Evolutionary conservation across 441 rosid species (phyloP).

Genomic region (Daphne laureola): DNA sequence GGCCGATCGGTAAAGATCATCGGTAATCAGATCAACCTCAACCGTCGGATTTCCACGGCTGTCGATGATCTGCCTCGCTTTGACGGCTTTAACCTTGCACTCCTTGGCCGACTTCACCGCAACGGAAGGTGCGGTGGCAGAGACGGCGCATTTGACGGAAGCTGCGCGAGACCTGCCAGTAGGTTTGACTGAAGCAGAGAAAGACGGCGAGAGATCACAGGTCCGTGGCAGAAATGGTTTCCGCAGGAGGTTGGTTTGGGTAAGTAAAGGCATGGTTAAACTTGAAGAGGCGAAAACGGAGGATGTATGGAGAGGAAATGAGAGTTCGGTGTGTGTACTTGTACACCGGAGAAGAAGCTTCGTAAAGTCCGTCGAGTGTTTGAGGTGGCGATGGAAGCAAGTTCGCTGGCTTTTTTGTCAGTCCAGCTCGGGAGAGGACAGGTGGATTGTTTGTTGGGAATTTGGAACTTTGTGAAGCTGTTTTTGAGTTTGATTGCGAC

Average conservation of each 20-base stretch:
- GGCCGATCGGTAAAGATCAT: slow-evolving; percentile 73
- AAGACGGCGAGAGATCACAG: slow-evolving; percentile 10
- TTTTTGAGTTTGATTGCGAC: no score
- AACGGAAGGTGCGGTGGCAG: slow-evolving; percentile 24
- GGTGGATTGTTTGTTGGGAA: no score
- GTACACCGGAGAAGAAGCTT: slow-evolving; percentile 6
- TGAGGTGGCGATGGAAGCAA: slow-evolving; percentile 32
- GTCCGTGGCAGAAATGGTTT: slow-evolving; percentile 19
- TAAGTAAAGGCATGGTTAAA: slow-evolving; percentile 32
- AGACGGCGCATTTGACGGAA: slow-evolving; percentile 43
- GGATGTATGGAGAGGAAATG: slow-evolving; percentile 1
- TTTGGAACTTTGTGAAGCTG: no score
- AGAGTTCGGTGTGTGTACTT: not conserved
- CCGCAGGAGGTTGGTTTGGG: slow-evolving; percentile 25
- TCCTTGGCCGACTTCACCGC: slow-evolving; percentile 20
- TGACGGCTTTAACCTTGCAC: slow-evolving; percentile 58
- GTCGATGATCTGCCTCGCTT: slow-evolving; percentile 94
- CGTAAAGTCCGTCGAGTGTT: slow-evolving; percentile 43
- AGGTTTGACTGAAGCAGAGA: slow-evolving; percentile 13
- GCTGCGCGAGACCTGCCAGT: slow-evolving; percentile 27
- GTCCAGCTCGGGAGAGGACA: no score
- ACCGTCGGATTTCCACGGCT: slow-evolving; percentile 94
- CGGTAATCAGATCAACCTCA: slow-evolving; percentile 85
- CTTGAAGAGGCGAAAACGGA: not conserved
- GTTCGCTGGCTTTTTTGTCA: not conserved